phyloP scores from a whole-genome alignment of 345 rosid species.

The Murraya paniculata region DNA sequence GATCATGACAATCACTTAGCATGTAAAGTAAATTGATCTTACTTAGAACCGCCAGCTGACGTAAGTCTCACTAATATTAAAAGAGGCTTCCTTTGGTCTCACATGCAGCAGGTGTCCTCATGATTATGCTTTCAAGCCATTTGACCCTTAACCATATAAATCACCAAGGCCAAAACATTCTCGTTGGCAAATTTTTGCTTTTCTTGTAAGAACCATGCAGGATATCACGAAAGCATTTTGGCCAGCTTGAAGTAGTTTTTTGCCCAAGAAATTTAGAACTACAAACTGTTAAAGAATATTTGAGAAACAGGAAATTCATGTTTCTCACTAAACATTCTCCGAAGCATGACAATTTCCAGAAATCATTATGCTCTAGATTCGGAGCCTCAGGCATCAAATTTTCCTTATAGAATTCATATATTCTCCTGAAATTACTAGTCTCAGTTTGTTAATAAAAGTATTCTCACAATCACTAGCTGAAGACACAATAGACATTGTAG shows the following conservation, averaged over 20 bases:
- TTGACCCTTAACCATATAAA: neutral
- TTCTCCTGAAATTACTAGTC: constrained; percentile 27
- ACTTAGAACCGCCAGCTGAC: neutral
- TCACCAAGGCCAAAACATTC: neutral
- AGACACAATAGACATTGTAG: constrained; percentile 14
- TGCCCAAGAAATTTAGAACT: neutral
- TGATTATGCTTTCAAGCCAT: neutral
- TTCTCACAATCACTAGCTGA: constrained; percentile 20
- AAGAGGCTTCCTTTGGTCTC: neutral
- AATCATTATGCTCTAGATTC: neutral
- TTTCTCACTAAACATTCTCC: neutral
- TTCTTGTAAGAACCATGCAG: neutral
- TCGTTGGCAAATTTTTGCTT: neutral
- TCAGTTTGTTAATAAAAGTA: constrained; percentile 35
- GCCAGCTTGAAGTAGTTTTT: neutral
- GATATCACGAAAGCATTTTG: neutral
- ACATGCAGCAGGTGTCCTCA: neutral
- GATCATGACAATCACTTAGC: neutral
- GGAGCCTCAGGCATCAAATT: constrained; percentile 25
- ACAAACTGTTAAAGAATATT: no score
- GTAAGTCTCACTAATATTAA: neutral
- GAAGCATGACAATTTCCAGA: neutral
- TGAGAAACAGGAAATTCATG: neutral
- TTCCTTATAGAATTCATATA: constrained; percentile 51
- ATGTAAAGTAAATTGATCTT: neutral